Percentiles rank a stretch among this genome's conserved stretches.
Evolutionary conservation across 2,329 filamentous ascomycete genomes (phyloP).

Genomic region (Sphaerulina vaccinii): DNA sequence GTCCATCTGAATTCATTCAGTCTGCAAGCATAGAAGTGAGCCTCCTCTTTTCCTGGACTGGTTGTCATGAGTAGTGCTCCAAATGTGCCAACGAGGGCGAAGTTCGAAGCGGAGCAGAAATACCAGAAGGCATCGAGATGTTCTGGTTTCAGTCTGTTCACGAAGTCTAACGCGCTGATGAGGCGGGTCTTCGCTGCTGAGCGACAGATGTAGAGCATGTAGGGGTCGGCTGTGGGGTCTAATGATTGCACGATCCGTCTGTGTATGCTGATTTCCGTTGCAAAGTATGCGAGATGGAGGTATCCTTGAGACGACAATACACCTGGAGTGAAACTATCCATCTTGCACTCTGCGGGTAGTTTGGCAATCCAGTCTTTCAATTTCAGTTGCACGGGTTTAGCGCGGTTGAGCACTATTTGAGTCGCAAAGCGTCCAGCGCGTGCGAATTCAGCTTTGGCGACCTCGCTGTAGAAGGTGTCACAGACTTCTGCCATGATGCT

Average conservation of each 20-base stretch:
- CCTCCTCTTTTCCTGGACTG: slow-evolving; percentile 81
- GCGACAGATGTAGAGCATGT: slow-evolving; percentile 87
- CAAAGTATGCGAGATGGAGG: slow-evolving; percentile 88
- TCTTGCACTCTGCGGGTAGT: slow-evolving; percentile 62
- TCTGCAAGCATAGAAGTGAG: slow-evolving; percentile 84
- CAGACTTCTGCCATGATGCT: slow-evolving; percentile 76
- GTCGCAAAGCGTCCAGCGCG: slow-evolving; percentile 68
- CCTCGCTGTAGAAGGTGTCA: slow-evolving; percentile 77
- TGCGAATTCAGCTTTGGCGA: slow-evolving; percentile 68
- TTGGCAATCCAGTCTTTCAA: slow-evolving; percentile 78
- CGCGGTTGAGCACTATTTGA: slow-evolving; percentile 69
- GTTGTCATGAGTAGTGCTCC: slow-evolving; percentile 87
- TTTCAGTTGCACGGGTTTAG: slow-evolving; percentile 79
- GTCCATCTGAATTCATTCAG: slow-evolving; percentile 94
- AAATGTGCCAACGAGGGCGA: slow-evolving; percentile 92
- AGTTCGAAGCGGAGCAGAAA: slow-evolving; percentile 83
- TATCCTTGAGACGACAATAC: slow-evolving; percentile 56
- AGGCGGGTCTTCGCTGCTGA: slow-evolving; percentile 90
- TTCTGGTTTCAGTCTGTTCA: slow-evolving; percentile 82
- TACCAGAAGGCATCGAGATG: slow-evolving; percentile 94
- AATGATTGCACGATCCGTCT: slow-evolving; percentile 85
- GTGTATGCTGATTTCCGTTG: slow-evolving; percentile 89
- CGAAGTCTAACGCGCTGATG: slow-evolving; percentile 96
- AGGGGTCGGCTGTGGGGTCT: slow-evolving; percentile 61
- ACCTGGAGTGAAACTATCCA: slow-evolving; percentile 55